Conservation (phyloP, 495 filamentous ascomycete genomes). For the Aspergillus leporis region DNA sequence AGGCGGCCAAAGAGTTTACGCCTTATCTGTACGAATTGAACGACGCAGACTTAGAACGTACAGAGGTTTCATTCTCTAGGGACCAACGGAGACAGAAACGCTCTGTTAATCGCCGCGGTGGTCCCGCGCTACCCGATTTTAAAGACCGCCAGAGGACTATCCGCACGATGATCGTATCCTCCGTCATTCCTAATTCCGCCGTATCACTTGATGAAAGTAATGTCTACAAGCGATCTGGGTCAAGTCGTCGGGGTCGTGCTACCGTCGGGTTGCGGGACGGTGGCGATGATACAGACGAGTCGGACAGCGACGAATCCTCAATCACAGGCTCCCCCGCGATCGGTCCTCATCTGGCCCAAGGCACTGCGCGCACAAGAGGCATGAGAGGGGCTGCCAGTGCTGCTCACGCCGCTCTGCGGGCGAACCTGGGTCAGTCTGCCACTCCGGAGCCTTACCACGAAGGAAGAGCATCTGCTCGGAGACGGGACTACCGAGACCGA, state of each 20-base stretch:
- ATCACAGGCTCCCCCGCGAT: constrained; percentile 82
- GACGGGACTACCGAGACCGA: constrained; percentile 61
- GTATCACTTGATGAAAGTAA: constrained; percentile 78
- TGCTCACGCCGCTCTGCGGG: constrained; percentile 70
- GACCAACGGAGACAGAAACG: constrained; percentile 94
- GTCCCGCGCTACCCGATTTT: constrained; percentile 90
- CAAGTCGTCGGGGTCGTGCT: constrained; percentile 46
- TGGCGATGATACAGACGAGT: constrained; percentile 82
- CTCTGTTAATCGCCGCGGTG: constrained; percentile 89
- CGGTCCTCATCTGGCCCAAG: constrained; percentile 62
- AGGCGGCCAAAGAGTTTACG: constrained; percentile 87
- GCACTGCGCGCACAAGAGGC: constrained; percentile 81
- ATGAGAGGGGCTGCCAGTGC: constrained; percentile 84
- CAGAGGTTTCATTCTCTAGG: constrained; percentile 86
- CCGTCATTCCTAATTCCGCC: constrained; percentile 84
- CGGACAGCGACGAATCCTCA: constrained; percentile 82
- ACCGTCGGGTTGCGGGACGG: constrained; percentile 55
- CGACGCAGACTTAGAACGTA: constrained; percentile 85
- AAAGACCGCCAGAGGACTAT: constrained; percentile 93
- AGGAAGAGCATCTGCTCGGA: constrained; percentile 63
- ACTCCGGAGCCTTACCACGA: constrained; percentile 84
- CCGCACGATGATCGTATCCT: constrained; percentile 85
- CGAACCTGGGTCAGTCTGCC: constrained; percentile 80
- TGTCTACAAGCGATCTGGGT: constrained; percentile 74
- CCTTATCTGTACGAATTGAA: constrained; percentile 93